These are phyloP conservation scores for Pelargonium cotyledonis DNA, from an alignment of 441 rosid species.

Conservation along the genomic window DNA sequence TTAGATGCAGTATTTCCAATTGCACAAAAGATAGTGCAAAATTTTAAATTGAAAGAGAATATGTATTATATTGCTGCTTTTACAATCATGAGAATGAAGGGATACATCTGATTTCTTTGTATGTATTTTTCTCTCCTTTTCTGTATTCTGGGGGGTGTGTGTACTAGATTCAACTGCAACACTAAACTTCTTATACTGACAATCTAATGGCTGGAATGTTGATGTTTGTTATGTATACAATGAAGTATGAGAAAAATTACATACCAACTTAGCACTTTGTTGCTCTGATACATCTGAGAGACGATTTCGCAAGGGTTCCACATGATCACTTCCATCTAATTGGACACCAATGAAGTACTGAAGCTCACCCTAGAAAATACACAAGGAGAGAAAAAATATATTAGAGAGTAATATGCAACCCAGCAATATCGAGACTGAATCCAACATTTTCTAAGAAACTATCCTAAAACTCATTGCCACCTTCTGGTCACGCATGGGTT, in stretches of 20 bases:
- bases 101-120: not conserved
- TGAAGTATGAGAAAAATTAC: not conserved
- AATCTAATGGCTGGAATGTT: not conserved
- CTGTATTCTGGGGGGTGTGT: not conserved
- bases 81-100: not conserved
- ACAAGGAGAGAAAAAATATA: not conserved
- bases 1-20: not conserved
- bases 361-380: constrained; percentile 68
- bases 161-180: not conserved
- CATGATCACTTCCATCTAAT: constrained; percentile 87
- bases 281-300: constrained; percentile 59
- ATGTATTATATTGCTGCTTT: not conserved
- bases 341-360: constrained; percentile 98
- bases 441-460: constrained; percentile 10
- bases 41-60: constrained; percentile 4
- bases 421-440: not conserved
- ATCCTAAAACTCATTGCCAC: constrained; percentile 26
- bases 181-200: not conserved
- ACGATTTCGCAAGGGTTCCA: constrained; percentile 68
- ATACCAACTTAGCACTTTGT: constrained; percentile 72
- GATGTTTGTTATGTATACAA: not conserved
- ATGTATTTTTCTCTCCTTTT: not conserved
- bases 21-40: constrained; percentile 2
- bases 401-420: constrained; percentile 7
- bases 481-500: constrained; percentile 99